These are phyloP conservation scores for Senna tora DNA, from an alignment of 306 rosid species.

Conservation along the genomic window DNA sequence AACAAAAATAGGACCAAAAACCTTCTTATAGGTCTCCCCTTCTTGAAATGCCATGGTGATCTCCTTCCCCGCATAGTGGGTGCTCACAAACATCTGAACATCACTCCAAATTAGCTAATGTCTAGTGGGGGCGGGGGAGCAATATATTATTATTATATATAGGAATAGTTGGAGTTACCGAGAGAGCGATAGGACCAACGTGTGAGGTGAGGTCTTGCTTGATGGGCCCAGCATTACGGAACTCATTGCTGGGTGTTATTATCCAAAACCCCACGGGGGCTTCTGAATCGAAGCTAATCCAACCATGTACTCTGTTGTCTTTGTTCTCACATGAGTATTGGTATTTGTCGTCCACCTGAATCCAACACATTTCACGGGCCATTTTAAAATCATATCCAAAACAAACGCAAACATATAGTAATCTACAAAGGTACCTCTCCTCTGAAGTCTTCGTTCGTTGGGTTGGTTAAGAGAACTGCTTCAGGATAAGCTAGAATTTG, in stretches of 20 bases:
- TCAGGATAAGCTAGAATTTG: constrained; percentile 63
- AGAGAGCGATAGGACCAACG: constrained; percentile 72
- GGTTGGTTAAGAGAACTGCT: constrained; percentile 68
- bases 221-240: constrained; percentile 75
- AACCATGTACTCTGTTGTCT: constrained; percentile 73
- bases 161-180: constrained; percentile 43
- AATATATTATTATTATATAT: no score
- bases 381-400: no score
- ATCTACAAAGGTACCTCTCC: constrained; percentile 87
- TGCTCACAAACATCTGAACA: constrained; percentile 78
- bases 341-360: constrained; percentile 93
- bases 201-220: constrained; percentile 96
- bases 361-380: constrained; percentile 12
- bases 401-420: no score
- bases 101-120: not conserved
- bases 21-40: constrained; percentile 79
- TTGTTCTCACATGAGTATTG: constrained; percentile 68
- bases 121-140: no score
- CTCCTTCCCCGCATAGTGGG: constrained; percentile 80
- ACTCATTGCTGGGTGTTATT: constrained; percentile 75
- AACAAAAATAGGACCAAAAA: constrained; percentile 72
- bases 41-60: constrained; percentile 53
- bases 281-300: constrained; percentile 54
- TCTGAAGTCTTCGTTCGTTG: constrained; percentile 51
- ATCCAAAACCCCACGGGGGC: constrained; percentile 77